These are phyloP conservation scores for Diutina rugosa DNA, from an alignment of 1,139 yeast genomes.

Conservation along the genomic window DNA sequence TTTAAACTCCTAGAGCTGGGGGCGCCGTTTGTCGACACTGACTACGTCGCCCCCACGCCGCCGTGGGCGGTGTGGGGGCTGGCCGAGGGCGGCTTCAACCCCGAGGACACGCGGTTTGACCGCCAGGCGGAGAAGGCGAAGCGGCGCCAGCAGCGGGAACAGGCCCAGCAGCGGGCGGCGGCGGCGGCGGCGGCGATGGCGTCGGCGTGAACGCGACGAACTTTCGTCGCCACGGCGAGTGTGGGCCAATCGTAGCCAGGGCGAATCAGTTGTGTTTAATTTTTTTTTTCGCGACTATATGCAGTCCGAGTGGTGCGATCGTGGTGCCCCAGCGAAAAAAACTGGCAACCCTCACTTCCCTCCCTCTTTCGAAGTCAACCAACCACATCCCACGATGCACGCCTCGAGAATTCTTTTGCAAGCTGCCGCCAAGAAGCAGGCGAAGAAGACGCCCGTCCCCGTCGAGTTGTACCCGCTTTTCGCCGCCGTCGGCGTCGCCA, in stretches of 20 bases:
- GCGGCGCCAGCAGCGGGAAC: slow-evolving; percentile 30
- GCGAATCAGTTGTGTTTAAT: too few species aligned
- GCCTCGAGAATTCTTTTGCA: slow-evolving; percentile 40
- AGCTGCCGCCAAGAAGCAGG: slow-evolving; percentile 28
- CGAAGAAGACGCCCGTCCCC: slow-evolving; percentile 33
- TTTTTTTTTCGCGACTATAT: background rate
- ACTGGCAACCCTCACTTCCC: background rate
- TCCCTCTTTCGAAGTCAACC: too few species aligned
- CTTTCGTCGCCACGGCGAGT: background rate
- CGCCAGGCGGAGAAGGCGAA: slow-evolving; percentile 54
- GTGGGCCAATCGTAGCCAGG: background rate
- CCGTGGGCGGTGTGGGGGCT: slow-evolving; percentile 89
- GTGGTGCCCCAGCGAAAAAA: background rate
- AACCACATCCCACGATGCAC: slow-evolving; percentile 28
- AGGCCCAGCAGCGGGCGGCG: background rate
- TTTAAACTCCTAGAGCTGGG: slow-evolving; percentile 60
- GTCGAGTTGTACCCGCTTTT: slow-evolving; percentile 69
- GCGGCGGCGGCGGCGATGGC: background rate
- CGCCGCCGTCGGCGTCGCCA: slow-evolving; percentile 49
- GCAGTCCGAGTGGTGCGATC: background rate
- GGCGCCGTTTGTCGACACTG: slow-evolving; percentile 60
- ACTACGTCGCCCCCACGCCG: slow-evolving; percentile 72
- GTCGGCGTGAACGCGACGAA: background rate
- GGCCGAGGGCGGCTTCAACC: slow-evolving; percentile 78
- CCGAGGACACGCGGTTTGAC: slow-evolving; percentile 60